Evolutionary conservation across 78 protist genomes (phyloP).

Genomic region (Monosiga brevicollis): DNA sequence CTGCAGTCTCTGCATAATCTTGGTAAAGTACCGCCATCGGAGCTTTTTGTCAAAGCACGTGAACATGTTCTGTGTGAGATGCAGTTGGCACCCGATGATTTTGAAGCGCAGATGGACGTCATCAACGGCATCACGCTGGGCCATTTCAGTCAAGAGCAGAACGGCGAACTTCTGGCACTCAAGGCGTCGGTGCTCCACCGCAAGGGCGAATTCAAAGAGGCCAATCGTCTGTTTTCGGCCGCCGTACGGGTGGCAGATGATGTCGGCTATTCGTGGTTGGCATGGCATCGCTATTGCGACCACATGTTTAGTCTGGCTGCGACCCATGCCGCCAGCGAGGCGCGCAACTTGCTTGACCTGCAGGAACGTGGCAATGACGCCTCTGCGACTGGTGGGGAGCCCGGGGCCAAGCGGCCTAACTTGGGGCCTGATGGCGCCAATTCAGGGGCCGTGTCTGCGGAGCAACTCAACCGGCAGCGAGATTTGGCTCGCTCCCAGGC

Average conservation of each 20-base stretch:
- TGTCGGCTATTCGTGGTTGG: too few relatives aligned
- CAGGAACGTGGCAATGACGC: too few relatives aligned
- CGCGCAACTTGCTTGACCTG: too few relatives aligned
- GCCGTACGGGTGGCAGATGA: not conserved
- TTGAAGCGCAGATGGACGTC: not conserved
- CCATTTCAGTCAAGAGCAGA: not conserved
- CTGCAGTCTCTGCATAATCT: conserved; percentile 33
- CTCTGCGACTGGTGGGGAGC: too few relatives aligned
- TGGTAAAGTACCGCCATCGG: conserved; percentile 36
- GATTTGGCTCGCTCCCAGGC: too few relatives aligned
- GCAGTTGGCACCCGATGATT: not conserved
- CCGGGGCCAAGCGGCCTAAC: too few relatives aligned
- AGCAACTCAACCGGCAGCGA: too few relatives aligned
- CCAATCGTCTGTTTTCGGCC: not conserved
- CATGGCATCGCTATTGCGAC: too few relatives aligned
- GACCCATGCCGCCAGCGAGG: too few relatives aligned
- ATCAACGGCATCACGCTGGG: not conserved
- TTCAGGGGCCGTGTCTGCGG: too few relatives aligned
- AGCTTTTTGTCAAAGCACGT: conserved; percentile 42
- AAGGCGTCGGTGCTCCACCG: not conserved
- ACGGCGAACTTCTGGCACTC: not conserved
- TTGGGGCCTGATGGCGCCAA: too few relatives aligned
- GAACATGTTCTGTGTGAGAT: conserved; percentile 47
- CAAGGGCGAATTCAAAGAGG: not conserved
- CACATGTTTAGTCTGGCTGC: too few relatives aligned